These are phyloP conservation scores for Amphicarpaea edgeworthii DNA, from an alignment of 306 rosid species.

Conservation along the genomic window DNA sequence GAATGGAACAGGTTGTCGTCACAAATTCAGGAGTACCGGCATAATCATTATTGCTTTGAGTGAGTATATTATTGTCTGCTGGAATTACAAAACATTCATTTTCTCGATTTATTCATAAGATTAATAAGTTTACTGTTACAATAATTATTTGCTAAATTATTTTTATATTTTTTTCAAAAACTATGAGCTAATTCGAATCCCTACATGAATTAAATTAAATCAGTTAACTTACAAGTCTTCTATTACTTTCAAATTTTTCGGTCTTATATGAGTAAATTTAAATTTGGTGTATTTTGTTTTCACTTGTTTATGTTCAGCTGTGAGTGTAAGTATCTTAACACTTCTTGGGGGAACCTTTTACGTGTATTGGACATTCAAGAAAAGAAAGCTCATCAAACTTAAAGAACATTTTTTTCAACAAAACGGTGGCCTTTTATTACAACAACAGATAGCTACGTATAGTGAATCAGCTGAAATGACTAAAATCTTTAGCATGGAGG, in stretches of 20 bases:
- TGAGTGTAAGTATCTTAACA: conserved; percentile 6
- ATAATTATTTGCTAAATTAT: too few relatives aligned
- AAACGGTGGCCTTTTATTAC: conserved; percentile 59
- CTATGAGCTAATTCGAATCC: too few relatives aligned
- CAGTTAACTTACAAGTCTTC: too few relatives aligned
- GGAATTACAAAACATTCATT: not conserved
- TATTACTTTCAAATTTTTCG: too few relatives aligned
- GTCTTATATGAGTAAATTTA: too few relatives aligned
- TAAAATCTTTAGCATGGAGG: conserved; percentile 43
- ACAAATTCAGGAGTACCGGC: not conserved
- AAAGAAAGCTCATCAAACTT: conserved; percentile 44
- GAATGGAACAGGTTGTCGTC: not conserved
- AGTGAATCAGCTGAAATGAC: conserved; percentile 3
- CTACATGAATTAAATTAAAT: too few relatives aligned
- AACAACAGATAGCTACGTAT: conserved; percentile 41
- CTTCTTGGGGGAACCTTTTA: conserved; percentile 38
- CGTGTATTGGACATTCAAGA: conserved; percentile 38
- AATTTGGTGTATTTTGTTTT: too few relatives aligned
- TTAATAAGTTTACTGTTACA: not conserved
- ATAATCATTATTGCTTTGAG: conserved; percentile 24
- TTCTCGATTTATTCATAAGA: not conserved
- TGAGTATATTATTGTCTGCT: not conserved
- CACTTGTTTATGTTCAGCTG: conserved; percentile 38
- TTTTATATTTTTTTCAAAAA: too few relatives aligned
- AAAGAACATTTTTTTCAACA: conserved; percentile 46